A percentile compares a stretch with the other conserved stretches of the same genome.
Evolutionary conservation across 176 grass and related monocot species (phyloP).

Genomic region (Hyparrhenia diplandra): DNA sequence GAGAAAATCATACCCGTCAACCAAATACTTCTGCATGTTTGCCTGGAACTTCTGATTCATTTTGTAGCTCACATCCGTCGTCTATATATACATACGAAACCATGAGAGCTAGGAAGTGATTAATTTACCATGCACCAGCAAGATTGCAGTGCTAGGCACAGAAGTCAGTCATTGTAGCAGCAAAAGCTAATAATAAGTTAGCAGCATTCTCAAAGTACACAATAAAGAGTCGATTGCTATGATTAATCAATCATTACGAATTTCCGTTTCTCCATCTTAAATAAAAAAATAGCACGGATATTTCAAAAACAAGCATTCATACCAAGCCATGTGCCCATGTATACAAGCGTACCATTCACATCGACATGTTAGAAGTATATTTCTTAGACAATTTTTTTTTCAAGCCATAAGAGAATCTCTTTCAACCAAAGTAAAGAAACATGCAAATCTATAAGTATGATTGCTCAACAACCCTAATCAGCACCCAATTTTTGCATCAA

Average conservation of each 20-base stretch:
- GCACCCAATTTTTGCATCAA: no score
- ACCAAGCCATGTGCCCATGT: neutral
- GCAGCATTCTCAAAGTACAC: neutral
- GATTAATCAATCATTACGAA: slow-evolving; percentile 12
- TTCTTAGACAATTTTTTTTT: neutral
- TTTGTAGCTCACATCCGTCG: slow-evolving; percentile 81
- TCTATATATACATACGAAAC: slow-evolving; percentile 38
- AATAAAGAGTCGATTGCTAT: neutral
- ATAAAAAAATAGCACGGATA: neutral
- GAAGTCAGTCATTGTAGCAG: neutral
- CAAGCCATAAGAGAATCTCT: no score
- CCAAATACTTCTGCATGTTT: slow-evolving; percentile 88
- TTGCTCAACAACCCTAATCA: no score
- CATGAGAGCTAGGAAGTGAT: neutral
- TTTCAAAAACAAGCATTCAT: neutral
- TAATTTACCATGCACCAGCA: neutral
- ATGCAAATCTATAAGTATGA: no score
- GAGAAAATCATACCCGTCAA: slow-evolving; percentile 50
- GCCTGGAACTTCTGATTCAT: slow-evolving; percentile 83
- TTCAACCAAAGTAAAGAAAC: no score
- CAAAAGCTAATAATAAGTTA: neutral
- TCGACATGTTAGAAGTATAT: neutral
- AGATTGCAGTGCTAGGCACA: no score
- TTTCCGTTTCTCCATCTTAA: neutral
- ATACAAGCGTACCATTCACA: neutral